These are phyloP conservation scores for Boletus rex-veris DNA, from an alignment of 768 basidiomycete genomes.

Conservation along the genomic window DNA sequence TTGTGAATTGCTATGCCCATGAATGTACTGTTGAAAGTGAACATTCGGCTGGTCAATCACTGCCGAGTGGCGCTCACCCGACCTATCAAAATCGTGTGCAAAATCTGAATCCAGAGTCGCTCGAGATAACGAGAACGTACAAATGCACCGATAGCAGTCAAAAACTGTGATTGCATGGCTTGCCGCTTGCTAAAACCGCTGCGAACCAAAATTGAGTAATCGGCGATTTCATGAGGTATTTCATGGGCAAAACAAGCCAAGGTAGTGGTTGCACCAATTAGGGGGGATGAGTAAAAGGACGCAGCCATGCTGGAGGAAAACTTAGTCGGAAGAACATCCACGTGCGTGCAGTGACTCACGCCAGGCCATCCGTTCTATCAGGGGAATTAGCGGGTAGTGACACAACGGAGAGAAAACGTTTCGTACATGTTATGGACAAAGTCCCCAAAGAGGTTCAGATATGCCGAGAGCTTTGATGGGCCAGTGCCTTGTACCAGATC, in stretches of 20 bases:
- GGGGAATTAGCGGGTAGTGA: conserved; percentile 14
- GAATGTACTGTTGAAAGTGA: conserved; percentile 56
- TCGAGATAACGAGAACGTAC: conserved; percentile 39
- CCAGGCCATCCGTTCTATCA: conserved; percentile 83
- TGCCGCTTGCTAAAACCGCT: conserved; percentile 89
- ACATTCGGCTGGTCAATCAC: conserved; percentile 1
- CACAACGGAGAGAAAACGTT: conserved; percentile 8
- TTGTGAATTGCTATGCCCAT: conserved; percentile 86
- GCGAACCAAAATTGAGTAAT: conserved; percentile 88
- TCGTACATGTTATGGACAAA: conserved; percentile 89
- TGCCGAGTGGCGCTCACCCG: conserved; percentile 26
- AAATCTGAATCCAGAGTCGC: conserved; percentile 9
- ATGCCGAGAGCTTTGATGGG: conserved; percentile 83
- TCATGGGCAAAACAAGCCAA: conserved; percentile 94
- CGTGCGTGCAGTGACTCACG: conserved; percentile 48
- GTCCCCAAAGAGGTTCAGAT: conserved; percentile 89
- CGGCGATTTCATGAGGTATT: conserved; percentile 96
- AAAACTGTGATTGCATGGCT: conserved; percentile 90
- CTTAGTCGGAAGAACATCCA: background rate
- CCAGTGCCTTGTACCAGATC: conserved; percentile 36
- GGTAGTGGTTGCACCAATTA: conserved; percentile 93
- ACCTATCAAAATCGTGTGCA: conserved; percentile 31
- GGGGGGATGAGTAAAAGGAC: conserved; percentile 93
- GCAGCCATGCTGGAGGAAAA: conserved; percentile 71
- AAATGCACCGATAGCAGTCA: conserved; percentile 90